Evolutionary conservation across 2,329 filamentous ascomycete species (phyloP).

Genomic region (Tolypocladium inflatum): DNA sequence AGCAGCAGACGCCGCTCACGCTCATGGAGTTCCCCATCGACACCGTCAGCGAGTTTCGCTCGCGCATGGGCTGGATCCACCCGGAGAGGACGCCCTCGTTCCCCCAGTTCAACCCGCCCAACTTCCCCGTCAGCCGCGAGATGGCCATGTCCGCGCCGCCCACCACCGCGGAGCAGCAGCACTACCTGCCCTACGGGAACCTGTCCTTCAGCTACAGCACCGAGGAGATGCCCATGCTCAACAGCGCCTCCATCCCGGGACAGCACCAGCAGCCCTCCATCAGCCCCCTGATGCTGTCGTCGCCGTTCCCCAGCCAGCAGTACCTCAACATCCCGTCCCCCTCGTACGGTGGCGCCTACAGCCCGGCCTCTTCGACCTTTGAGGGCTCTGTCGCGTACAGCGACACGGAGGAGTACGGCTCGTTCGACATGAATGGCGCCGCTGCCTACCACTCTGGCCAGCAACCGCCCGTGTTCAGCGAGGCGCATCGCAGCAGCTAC

Average conservation of each 20-base stretch:
- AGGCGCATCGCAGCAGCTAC: conserved; percentile 25
- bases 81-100: conserved; percentile 51
- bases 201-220: conserved; percentile 55
- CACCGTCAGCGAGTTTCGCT: conserved; percentile 58
- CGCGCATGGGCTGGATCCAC: conserved; percentile 57
- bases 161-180: conserved; percentile 14
- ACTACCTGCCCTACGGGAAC: conserved; percentile 46
- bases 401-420: conserved; percentile 47
- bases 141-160: conserved; percentile 28
- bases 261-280: conserved; percentile 33
- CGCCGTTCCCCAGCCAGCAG: conserved; percentile 42
- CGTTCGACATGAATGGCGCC: conserved; percentile 33
- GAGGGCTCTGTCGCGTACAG: conserved; percentile 55
- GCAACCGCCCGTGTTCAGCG: conserved; percentile 37
- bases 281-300: conserved; percentile 47
- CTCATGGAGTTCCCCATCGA: conserved; percentile 68
- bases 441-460: conserved; percentile 32
- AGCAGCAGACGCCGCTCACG: conserved; percentile 46
- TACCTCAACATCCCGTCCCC: conserved; percentile 57
- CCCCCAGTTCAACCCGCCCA: conserved; percentile 48
- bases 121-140: conserved; percentile 40
- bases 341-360: conserved; percentile 47
- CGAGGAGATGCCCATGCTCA: conserved; percentile 49
- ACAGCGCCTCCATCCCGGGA: conserved; percentile 32
- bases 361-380: conserved; percentile 53